A percentile compares a stretch with the other conserved stretches of the same genome.
These are phyloP conservation scores for Plantago elongata DNA, from an alignment of 257 asterid genomes.

Conservation along the genomic window DNA sequence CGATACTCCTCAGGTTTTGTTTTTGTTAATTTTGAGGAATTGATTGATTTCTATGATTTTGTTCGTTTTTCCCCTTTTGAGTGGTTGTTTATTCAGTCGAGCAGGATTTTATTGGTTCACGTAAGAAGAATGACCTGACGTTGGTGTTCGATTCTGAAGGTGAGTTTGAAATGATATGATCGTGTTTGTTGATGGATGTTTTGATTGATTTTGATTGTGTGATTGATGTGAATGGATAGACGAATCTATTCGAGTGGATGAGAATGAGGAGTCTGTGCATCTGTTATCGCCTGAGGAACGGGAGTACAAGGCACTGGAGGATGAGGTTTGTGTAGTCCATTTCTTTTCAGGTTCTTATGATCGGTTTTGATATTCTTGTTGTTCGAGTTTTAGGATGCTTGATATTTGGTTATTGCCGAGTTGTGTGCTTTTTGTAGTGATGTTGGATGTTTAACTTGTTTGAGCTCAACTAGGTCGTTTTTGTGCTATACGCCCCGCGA, in stretches of 20 bases:
- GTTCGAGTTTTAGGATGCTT: too few relatives aligned
- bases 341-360: too few relatives aligned
- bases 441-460: too few relatives aligned
- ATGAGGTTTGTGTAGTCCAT: slow-evolving; percentile 40
- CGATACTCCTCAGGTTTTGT: slow-evolving; percentile 20
- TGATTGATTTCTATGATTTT: neutral
- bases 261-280: slow-evolving; percentile 22
- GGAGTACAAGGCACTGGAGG: slow-evolving; percentile 30
- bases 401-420: too few relatives aligned
- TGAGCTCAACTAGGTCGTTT: too few relatives aligned
- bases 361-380: too few relatives aligned
- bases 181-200: slow-evolving; percentile 1
- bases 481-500: too few relatives aligned
- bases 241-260: slow-evolving; percentile 24
- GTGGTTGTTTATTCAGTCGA: neutral
- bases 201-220: neutral
- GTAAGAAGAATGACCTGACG: slow-evolving; percentile 39
- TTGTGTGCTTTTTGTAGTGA: too few relatives aligned
- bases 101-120: slow-evolving; percentile 37
- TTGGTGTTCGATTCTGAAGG: slow-evolving; percentile 49
- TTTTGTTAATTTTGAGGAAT: neutral
- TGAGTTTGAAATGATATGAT: slow-evolving; percentile 10
- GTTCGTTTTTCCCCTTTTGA: neutral
- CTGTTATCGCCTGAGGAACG: slow-evolving; percentile 21
- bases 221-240: slow-evolving; percentile 7